Base-by-base conservation (phyloP, 2,329 filamentous ascomycete species). In the Alternaria angustiovoidea region DNA sequence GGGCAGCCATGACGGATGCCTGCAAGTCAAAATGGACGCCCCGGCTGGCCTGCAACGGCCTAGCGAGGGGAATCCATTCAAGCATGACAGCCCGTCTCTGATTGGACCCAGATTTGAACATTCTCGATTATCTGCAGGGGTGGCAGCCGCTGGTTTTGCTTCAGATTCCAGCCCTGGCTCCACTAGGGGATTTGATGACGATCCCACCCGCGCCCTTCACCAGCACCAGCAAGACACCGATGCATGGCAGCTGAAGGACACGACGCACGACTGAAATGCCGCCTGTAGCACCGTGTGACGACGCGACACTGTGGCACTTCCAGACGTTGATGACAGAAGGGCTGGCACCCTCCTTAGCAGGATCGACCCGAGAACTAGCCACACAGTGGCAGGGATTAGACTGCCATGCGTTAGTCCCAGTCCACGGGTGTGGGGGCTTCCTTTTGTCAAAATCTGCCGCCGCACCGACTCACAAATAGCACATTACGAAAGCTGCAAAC, bases 1-100 rank as follows among this genome's bases (percentile, higher is more conserved):
- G 39, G 39, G 39, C 62, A 60, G 63, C 66, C 63, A 68, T 69
- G 62, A 69, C 64, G 63, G 65, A 49, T 61, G 63, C 51, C 62
- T 62, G 61, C 68, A 66, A 63, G 64, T 56, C 44, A 58, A 61
- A 63, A 56, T 60, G 59, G 62, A 51, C 53, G 63, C 60, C 62
- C 57, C 49, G 57, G 57, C 32, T 59, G 59, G 53, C 47, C 46
- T 55, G 58, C 59, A 66, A 66, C 63, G 58, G 63, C 61, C 63
- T 63, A 62, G 62, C 54, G 52, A 64, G 53, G 51, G 58, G 38
- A 44, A 47, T 51, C 59, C 56, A 44, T 64, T 28, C 24, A 59
- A 38, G 49, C 61, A 24, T 46, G 57, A 39, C 32, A 30, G 51
- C 14, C 16, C 18, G 53, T 18, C 34, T 18, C n/a, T 67, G 59